phyloP scores from a whole-genome alignment of 108 stramenopile genomes.

The Nannochloropsis granulata region DNA sequence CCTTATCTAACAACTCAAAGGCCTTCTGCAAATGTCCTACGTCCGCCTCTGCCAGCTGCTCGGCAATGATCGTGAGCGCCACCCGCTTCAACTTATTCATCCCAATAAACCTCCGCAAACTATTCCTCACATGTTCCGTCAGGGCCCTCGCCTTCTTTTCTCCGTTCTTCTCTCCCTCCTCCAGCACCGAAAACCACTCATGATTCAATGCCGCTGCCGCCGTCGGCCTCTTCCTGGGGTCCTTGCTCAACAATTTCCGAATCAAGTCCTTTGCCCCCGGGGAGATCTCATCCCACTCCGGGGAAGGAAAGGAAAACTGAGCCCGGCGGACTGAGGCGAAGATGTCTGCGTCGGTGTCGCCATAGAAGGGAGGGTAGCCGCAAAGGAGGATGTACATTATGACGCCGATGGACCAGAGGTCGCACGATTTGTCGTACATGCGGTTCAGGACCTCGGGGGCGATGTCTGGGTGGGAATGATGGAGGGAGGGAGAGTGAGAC shows the following conservation, averaged over 20 bases:
- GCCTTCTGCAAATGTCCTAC: constrained; percentile 18
- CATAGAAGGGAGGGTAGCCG: constrained; percentile 95
- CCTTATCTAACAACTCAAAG: constrained; percentile 11
- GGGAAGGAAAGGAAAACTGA: constrained; percentile 25
- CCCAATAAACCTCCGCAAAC: constrained; percentile 24
- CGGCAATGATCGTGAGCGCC: constrained; percentile 34
- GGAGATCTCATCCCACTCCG: constrained; percentile 32
- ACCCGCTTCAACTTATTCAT: constrained; percentile 28
- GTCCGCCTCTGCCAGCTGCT: constrained; percentile 36
- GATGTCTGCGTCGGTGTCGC: constrained; percentile 56
- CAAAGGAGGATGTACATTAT: constrained; percentile 88
- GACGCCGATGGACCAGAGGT: constrained; percentile 87
- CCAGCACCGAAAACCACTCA: not conserved
- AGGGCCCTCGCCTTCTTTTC: constrained; percentile 2
- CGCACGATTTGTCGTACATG: constrained; percentile 32
- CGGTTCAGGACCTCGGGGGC: constrained; percentile 14
- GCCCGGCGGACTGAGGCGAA: constrained; percentile 21
- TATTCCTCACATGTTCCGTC: constrained; percentile 15
- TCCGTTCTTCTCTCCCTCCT: not conserved
- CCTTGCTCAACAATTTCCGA: constrained; percentile 18
- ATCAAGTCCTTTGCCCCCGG: constrained; percentile 22
- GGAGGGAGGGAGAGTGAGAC: not conserved
- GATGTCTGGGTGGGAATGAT: constrained; percentile 8
- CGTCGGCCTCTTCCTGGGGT: constrained; percentile 15
- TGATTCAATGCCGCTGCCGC: not conserved